Evolutionary conservation across 768 basidiomycete genomes (phyloP), one percentile per base, ranked within the genome.

Genomic region (Mycena rosella): DNA sequence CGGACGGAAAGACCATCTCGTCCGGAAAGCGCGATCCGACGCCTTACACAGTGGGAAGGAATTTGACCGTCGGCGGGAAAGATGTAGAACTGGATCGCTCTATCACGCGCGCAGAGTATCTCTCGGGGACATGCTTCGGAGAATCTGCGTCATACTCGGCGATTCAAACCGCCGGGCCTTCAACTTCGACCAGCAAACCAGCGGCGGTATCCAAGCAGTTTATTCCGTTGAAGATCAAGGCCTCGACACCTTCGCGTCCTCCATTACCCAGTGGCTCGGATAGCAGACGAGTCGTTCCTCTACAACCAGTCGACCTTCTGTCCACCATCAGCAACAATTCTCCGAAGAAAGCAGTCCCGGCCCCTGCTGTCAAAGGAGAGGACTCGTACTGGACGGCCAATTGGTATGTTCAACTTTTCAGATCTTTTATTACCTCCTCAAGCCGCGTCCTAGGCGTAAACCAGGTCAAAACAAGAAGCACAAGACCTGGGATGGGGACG

Each of bases 401-500:
- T 73, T 92, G 92, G 92, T 91, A 60, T 68, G 80, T 62, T 24
- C 54, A 15, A 18, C 17, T n/a, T 27, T 10, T 29, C 5, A n/a
- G 15, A 10, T 17, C 29, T 29, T 34, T 10, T 22, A 15, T 8
- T 9, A 10, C 55, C 47, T 49, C 67, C 44, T 18, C 3, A 30
- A 26, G 10, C 4, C 63, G 30, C 45, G 53, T 42, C 27, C 7
- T 62, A 94, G 94, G 93, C 86, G 94, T 40, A 92, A 90, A 72
- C 87, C 83, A 15, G 80, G 87, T 58, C 87, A 90, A 73, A 79
- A 78, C 6, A 93, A 85, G 81, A 96, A 96, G 78, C 87, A 94
- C 72, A 92, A 93, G 74, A 92, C 90, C 0, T 96, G 96, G 95
- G 94, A 96, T 63, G 94, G 91, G 3, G 93, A 91, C 68, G 89